These are phyloP conservation scores for Brassica cretica DNA, from an alignment of 345 rosid species.

Conservation along the genomic window DNA sequence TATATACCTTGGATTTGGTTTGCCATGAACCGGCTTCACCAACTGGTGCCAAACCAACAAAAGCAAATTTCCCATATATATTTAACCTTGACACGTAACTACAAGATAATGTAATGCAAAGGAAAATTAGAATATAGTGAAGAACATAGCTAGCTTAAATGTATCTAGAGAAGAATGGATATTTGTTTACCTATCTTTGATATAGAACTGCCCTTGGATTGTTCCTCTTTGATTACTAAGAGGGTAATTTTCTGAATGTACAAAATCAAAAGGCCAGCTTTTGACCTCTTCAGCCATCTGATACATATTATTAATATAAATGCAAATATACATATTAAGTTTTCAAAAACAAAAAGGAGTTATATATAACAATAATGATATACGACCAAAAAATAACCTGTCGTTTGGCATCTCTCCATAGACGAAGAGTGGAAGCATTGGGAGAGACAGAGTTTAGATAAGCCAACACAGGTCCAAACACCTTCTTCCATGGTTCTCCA, in stretches of 20 bases:
- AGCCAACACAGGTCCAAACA: constrained; percentile 72
- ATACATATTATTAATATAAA: background rate
- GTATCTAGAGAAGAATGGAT: background rate
- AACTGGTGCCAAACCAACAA: constrained; percentile 75
- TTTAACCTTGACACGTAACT: constrained; percentile 41
- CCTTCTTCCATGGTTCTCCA: constrained; percentile 87
- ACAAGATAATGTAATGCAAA: background rate
- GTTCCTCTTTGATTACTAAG: constrained; percentile 53
- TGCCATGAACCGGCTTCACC: constrained; percentile 89
- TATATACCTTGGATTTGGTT: constrained; percentile 64
- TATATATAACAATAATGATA: background rate
- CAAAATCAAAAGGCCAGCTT: constrained; percentile 78
- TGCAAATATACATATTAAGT: background rate
- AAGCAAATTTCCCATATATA: constrained; percentile 50
- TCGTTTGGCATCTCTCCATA: constrained; percentile 84
- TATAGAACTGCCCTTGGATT: constrained; percentile 57
- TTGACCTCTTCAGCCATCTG: constrained; percentile 33
- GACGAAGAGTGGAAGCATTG: constrained; percentile 34
- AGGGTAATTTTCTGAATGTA: constrained; percentile 54
- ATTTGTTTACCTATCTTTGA: constrained; percentile 53
- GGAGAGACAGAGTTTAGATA: constrained; percentile 66
- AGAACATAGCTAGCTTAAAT: too few relatives aligned
- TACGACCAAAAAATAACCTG: constrained; percentile 41
- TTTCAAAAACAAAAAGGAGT: too few relatives aligned
- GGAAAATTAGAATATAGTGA: background rate